phyloP scores from a whole-genome alignment of 164 flowering plant genomes.

The Stephania japonica region DNA sequence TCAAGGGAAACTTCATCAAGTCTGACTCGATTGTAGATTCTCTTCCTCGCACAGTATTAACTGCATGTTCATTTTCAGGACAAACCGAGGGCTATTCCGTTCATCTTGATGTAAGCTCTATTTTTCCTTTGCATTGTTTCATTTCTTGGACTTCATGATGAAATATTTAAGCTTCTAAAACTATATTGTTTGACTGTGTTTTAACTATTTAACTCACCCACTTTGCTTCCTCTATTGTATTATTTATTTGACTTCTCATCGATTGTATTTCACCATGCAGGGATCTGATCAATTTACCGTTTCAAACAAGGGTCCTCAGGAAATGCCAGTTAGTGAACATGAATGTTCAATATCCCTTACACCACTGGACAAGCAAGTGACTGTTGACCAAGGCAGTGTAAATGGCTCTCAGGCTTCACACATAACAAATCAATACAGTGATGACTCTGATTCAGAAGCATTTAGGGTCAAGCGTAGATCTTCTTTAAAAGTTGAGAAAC shows the following conservation, averaged over 20 bases:
- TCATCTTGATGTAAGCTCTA: constrained; percentile 34
- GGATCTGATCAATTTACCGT: constrained; percentile 12
- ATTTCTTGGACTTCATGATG: not conserved
- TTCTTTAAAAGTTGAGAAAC: constrained; percentile 37
- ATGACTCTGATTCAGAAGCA: constrained; percentile 70
- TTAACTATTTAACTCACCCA: too few relatives aligned
- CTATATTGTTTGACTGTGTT: not conserved
- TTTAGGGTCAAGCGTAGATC: constrained; percentile 77
- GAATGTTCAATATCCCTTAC: constrained; percentile 26
- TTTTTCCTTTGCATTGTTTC: not conserved
- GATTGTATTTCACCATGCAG: constrained; percentile 12
- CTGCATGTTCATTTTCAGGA: constrained; percentile 20
- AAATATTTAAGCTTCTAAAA: not conserved
- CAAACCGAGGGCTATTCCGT: constrained; percentile 18
- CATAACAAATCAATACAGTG: constrained; percentile 30
- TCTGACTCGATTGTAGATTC: constrained; percentile 26
- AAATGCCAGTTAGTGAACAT: constrained; percentile 14
- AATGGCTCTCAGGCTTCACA: constrained; percentile 19
- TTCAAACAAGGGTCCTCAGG: constrained; percentile 24
- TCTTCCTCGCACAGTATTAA: constrained; percentile 31
- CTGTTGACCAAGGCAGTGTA: constrained; percentile 12
- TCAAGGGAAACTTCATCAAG: constrained; percentile 9
- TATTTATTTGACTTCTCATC: not conserved
- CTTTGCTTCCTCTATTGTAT: not conserved
- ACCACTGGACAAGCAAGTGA: constrained; percentile 20